Base-by-base conservation (phyloP, 495 filamentous ascomycete species). In the Xylaria grammica region DNA sequence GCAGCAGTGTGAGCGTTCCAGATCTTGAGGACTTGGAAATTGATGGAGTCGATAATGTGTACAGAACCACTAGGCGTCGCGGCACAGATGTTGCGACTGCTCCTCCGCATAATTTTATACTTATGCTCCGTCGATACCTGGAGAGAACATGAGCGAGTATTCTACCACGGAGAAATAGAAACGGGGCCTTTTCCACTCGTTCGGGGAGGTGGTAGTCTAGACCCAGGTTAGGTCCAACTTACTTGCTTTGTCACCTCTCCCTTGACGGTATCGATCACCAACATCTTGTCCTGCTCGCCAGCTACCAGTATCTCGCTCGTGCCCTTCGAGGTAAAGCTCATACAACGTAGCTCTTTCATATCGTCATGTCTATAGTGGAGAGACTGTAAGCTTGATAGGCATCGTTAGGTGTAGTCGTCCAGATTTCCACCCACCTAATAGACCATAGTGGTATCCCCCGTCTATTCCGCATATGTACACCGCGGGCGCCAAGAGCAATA, bases 101-200 rank as follows among this genome's bases (percentile, higher is more conserved):
- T 91, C 66, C 88, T 87, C 72, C 92, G 96, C 91, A 97, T 97
- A 60, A 96, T 89, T 4, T 86, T 92, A 68, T 96, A 97, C 29
- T 91, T 84, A 59, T 89, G 82, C 27, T 90, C 85, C 4, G 92
- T 88, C 19, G 86, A 81, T 60, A 94, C 73, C 84, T 92, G 77
- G 52, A 32, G 44, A 8, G 15, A 20, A 29, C 59, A 74, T 60
- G 67, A 52, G 24, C 38, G 61, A 29, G 65, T 58, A 17, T 68
- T 51, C 40, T 40, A 57, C 19, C 65, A 26, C 4, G 1, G 29
- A 10, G 9, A 10, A 11, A 19, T 13, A 10, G 9, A 10, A 11
- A 19, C 17, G 15, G 19, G 29, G 13, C 17, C 26, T 17, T 15
- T 9, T 8, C 19, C 1, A 30, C 15, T 9, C 27, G 38, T 26